Evolutionary conservation across 257 asterid genomes (phyloP).

Genomic region (Cruciata laevipes): DNA sequence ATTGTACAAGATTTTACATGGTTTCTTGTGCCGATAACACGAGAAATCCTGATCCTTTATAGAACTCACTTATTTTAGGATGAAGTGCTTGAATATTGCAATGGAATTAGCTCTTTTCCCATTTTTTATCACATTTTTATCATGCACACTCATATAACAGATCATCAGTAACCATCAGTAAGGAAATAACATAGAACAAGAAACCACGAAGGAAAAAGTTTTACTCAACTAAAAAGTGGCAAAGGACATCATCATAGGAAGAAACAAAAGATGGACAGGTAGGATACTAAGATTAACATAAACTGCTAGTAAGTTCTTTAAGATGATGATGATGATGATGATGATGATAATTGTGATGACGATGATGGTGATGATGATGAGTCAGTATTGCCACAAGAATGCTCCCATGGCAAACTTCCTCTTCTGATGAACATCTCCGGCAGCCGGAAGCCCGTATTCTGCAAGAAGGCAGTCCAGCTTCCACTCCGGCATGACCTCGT

Average conservation of each 20-base stretch:
- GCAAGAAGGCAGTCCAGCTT: constrained; percentile 43
- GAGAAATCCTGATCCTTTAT: background rate
- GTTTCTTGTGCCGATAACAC: background rate
- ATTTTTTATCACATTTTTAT: background rate
- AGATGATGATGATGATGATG: background rate
- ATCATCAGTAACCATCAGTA: too few relatives aligned
- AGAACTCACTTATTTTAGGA: too few relatives aligned
- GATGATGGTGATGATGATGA: background rate
- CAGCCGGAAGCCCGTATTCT: constrained; percentile 39
- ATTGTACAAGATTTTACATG: too few relatives aligned
- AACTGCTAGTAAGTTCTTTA: background rate
- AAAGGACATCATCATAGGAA: background rate
- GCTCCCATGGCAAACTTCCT: constrained; percentile 71
- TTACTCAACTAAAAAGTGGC: background rate
- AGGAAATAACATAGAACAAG: background rate
- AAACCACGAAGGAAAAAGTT: background rate
- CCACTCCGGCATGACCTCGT: constrained; percentile 64
- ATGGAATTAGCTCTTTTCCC: background rate
- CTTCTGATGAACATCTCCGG: constrained; percentile 49
- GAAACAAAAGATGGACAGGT: background rate
- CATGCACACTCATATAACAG: background rate
- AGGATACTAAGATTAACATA: background rate
- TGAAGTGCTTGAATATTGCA: background rate
- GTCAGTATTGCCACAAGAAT: constrained; percentile 44
- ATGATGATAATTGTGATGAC: background rate